Evolutionary conservation across 1,139 yeast genomes (phyloP).

Genomic region (Debaryomyces psychrophilus): DNA sequence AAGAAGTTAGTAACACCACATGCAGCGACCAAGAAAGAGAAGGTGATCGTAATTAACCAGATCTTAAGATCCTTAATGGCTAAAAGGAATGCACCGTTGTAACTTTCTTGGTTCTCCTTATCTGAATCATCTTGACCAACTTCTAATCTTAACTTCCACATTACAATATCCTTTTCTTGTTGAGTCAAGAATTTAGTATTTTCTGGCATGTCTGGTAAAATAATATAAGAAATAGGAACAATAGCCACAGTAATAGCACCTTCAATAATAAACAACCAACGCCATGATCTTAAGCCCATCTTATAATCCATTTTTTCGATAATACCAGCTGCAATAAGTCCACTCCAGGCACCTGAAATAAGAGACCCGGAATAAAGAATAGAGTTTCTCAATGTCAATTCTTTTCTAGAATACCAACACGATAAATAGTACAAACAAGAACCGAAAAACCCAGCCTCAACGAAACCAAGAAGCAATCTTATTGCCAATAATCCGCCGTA

Average conservation of each 20-base stretch:
- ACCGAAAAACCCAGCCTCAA: conserved; percentile 63
- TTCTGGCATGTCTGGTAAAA: conserved; percentile 72
- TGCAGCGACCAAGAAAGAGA: conserved; percentile 58
- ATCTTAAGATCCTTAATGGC: conserved; percentile 49
- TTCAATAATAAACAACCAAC: conserved; percentile 75
- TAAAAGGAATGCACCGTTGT: conserved; percentile 41
- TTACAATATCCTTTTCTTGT: conserved; percentile 53
- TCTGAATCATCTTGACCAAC: conserved; percentile 48
- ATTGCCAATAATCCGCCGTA: conserved; percentile 39
- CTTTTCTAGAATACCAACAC: conserved; percentile 52
- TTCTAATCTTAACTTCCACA: conserved; percentile 44
- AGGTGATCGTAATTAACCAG: conserved; percentile 49
- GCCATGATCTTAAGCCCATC: conserved; percentile 58
- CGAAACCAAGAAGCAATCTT: conserved; percentile 54
- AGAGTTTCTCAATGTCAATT: conserved; percentile 56
- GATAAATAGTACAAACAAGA: conserved; percentile 53
- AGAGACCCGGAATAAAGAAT: conserved; percentile 66
- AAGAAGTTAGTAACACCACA: conserved; percentile 63
- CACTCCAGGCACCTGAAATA: conserved; percentile 82
- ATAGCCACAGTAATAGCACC: conserved; percentile 69
- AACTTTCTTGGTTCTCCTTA: conserved; percentile 29
- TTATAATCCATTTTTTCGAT: conserved; percentile 42
- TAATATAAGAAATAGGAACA: conserved; percentile 59
- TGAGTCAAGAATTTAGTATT: conserved; percentile 52
- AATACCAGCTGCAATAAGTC: conserved; percentile 59